These are phyloP conservation scores for Lathyrus oleraceus DNA, from an alignment of 306 rosid genomes.

Conservation along the genomic window DNA sequence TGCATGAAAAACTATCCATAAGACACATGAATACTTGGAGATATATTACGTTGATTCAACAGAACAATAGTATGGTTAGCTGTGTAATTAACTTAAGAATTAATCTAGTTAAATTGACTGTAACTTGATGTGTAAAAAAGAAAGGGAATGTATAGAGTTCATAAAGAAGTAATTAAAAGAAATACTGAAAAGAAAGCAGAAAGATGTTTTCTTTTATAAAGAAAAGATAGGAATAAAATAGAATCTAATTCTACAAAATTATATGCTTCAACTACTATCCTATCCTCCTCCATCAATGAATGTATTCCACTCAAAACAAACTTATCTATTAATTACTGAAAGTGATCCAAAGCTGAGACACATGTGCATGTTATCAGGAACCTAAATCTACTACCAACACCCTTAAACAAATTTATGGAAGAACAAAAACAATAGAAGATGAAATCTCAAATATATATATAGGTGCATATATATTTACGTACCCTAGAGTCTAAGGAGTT, in stretches of 20 bases:
- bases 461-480: constrained; percentile 4
- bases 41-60: too few relatives aligned
- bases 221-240: constrained; percentile 51
- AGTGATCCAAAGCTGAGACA: constrained; percentile 47
- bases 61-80: background rate
- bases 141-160: constrained; percentile 29
- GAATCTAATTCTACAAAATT: constrained; percentile 59
- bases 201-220: constrained; percentile 59
- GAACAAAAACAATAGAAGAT: background rate
- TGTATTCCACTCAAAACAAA: constrained; percentile 44
- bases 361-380: constrained; percentile 36
- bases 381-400: background rate
- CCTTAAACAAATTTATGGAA: constrained; percentile 3
- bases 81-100: background rate
- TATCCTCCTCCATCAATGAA: constrained; percentile 34
- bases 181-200: constrained; percentile 46
- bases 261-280: constrained; percentile 33
- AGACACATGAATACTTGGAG: too few relatives aligned
- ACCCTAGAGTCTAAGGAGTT: constrained; percentile 9
- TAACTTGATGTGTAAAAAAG: background rate
- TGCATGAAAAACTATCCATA: background rate
- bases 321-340: constrained; percentile 10
- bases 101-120: background rate
- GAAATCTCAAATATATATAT: constrained; percentile 15
- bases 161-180: constrained; percentile 23